Evolutionary conservation across 345 rosid species (phyloP).

Genomic region (Pseudoturritis turrita): DNA sequence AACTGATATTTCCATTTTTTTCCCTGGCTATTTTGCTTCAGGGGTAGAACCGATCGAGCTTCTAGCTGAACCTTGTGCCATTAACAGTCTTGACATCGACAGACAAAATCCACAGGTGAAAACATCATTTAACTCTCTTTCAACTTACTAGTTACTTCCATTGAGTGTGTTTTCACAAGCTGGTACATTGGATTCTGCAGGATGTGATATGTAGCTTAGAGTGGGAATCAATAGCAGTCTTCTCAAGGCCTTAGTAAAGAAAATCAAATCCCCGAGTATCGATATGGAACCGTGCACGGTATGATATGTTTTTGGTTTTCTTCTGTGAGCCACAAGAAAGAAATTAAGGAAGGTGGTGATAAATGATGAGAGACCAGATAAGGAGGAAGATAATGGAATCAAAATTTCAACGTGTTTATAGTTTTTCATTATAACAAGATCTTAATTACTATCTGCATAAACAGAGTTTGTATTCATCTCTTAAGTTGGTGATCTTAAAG

Average conservation of each 20-base stretch:
- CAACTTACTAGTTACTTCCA: neutral
- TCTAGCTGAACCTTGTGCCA: slow-evolving; percentile 84
- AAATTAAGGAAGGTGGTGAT: neutral
- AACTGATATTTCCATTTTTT: neutral
- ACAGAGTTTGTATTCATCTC: slow-evolving; percentile 6
- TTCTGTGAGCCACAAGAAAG: slow-evolving; percentile 10
- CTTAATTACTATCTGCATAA: neutral
- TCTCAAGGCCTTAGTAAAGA: slow-evolving; percentile 47
- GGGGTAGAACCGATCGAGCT: slow-evolving; percentile 76
- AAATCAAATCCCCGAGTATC: neutral
- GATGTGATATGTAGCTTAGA: slow-evolving; percentile 87
- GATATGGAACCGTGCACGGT: neutral
- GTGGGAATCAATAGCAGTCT: slow-evolving; percentile 78
- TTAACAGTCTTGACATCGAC: slow-evolving; percentile 91
- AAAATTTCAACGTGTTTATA: slow-evolving; percentile 13
- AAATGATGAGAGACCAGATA: neutral
- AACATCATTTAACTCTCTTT: neutral
- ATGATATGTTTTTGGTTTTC: neutral
- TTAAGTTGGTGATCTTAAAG: neutral
- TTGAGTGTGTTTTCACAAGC: slow-evolving; percentile 6
- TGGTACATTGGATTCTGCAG: slow-evolving; percentile 33
- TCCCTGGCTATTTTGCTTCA: slow-evolving; percentile 11
- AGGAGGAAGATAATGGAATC: neutral
- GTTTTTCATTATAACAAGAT: slow-evolving; percentile 14
- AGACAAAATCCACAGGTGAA: slow-evolving; percentile 64